Base-by-base conservation (phyloP, 1,284 basidiomycete species). In the Ustilago curta region DNA sequence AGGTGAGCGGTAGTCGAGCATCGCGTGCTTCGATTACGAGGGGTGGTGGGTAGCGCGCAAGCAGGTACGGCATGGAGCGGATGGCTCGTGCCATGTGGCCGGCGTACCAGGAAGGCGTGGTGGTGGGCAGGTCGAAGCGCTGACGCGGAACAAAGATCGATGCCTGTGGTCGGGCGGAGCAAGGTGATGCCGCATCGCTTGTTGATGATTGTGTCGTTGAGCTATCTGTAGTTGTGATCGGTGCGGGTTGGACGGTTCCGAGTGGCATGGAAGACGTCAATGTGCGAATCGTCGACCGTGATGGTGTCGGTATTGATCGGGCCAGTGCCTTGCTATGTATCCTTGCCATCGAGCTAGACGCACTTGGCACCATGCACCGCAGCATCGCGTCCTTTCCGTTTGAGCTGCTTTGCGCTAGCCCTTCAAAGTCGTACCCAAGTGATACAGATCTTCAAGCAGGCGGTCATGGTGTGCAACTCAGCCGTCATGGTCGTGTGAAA, bases 1-100 rank as follows among this genome's bases (percentile, higher is more conserved):
- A 94, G 18, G 95, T 97, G 63, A 99, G 88, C 3, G 96, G 96
- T 35, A 99, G 87, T 25, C 96, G 90, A 2, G 95, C 91, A 86
- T 99, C 96, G 76, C 96, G 89, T 21, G 95, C 91, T 87, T 99
- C 96, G 70, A 99, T 91, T 56, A 99, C 93, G 65, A 99, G 90
- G 82, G 83, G 82, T 3, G 82, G 82, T 94, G 93, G 55, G 92
- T 95, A 75, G 90, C 90, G 51, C 89, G 90, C 44, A 6, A 82
- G 77, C 7, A 81, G 70, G 40, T 83, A 91, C 89, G 85, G 91
- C 91, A 84, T 68, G 14, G 80, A 81, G 9, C 82, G 77, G 51
- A 83, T 73, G 0, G 82, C 82, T 1, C 81, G 59, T 2, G 79
- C 73, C 96, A 98, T 99, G 86, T 99, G 96, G 11, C 97, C 96